phyloP scores from a whole-genome alignment of 139 green algal genomes.

The Marvania coccoides region DNA sequence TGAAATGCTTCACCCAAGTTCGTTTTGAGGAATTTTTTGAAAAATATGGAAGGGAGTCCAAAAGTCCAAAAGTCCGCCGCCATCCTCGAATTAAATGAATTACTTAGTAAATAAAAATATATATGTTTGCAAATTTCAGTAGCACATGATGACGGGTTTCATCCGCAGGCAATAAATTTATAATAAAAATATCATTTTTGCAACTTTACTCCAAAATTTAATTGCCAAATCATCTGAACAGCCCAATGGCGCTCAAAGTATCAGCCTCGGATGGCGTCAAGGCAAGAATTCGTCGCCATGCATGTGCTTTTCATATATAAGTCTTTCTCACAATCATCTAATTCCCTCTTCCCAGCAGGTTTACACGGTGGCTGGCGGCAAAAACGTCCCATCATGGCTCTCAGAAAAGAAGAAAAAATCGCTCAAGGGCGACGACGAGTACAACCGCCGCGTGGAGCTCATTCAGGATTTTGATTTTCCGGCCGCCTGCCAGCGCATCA shows the following conservation, averaged over 20 bases:
- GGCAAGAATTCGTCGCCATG: conserved; percentile 37
- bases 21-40: too few relatives aligned
- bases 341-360: conserved; percentile 42
- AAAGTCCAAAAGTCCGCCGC: too few relatives aligned
- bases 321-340: not conserved
- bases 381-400: conserved; percentile 83
- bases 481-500: conserved; percentile 72
- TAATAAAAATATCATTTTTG: not conserved
- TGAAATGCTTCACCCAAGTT: too few relatives aligned
- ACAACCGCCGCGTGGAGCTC: conserved; percentile 63
- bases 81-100: too few relatives aligned
- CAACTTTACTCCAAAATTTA: not conserved
- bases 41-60: too few relatives aligned
- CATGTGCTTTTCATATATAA: not conserved
- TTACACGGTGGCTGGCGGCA: conserved; percentile 83
- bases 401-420: conserved; percentile 76
- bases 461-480: conserved; percentile 90
- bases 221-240: not conserved
- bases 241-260: conserved; percentile 71
- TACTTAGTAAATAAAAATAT: too few relatives aligned
- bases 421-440: conserved; percentile 78
- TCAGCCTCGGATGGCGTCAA: conserved; percentile 88
- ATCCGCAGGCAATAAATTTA: not conserved
- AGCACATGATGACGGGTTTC: too few relatives aligned
- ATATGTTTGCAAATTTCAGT: too few relatives aligned